Percentiles rank a stretch among this genome's conserved stretches.
Conservation (phyloP, 2,329 filamentous ascomycete genomes). For the Pseudogymnoascus sp. region DNA sequence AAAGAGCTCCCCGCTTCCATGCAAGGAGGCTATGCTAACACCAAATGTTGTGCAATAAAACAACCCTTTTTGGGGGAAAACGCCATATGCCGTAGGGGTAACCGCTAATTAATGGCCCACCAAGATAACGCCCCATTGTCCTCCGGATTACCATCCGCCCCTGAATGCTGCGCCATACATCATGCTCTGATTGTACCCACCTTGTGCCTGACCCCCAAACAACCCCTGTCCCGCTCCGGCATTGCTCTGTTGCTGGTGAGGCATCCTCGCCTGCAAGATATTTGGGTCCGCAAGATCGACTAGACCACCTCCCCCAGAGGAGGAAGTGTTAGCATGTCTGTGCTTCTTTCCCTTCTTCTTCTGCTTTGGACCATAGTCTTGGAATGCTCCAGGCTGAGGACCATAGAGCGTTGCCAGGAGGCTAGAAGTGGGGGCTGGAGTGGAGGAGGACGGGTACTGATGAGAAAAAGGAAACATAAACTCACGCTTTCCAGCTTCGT, state of each 20-base stretch:
- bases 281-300: slow-evolving; percentile 99
- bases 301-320: slow-evolving; percentile 97
- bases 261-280: slow-evolving; percentile 96
- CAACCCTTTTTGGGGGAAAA: slow-evolving; percentile 23
- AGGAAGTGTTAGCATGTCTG: slow-evolving; percentile 99
- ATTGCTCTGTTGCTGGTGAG: slow-evolving; percentile 75
- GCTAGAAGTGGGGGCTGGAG: slow-evolving; percentile 80
- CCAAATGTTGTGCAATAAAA: slow-evolving; percentile 29
- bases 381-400: slow-evolving; percentile 73
- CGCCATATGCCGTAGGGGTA: slow-evolving; percentile 8
- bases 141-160: slow-evolving; percentile 48
- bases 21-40: slow-evolving; percentile 37
- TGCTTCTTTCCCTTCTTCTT: slow-evolving; percentile 99
- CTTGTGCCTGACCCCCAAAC: slow-evolving; percentile 82
- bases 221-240: slow-evolving; percentile 79
- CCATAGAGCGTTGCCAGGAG: slow-evolving; percentile 89
- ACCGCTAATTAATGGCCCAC: slow-evolving; percentile 12
- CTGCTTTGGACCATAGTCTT: slow-evolving; percentile 91
- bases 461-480: slow-evolving; percentile 88
- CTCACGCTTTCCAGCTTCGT: slow-evolving; percentile 95
- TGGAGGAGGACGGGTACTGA: slow-evolving; percentile 74
- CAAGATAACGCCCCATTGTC: slow-evolving; percentile 21
- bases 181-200: slow-evolving; percentile 85
- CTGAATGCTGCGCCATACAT: slow-evolving; percentile 69
- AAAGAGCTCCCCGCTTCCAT: slow-evolving; percentile 29